Percentiles rank a stretch among this genome's conserved stretches.
These are phyloP conservation scores for Didymella lethalis DNA, from an alignment of 2,329 filamentous ascomycete species.

Conservation along the genomic window DNA sequence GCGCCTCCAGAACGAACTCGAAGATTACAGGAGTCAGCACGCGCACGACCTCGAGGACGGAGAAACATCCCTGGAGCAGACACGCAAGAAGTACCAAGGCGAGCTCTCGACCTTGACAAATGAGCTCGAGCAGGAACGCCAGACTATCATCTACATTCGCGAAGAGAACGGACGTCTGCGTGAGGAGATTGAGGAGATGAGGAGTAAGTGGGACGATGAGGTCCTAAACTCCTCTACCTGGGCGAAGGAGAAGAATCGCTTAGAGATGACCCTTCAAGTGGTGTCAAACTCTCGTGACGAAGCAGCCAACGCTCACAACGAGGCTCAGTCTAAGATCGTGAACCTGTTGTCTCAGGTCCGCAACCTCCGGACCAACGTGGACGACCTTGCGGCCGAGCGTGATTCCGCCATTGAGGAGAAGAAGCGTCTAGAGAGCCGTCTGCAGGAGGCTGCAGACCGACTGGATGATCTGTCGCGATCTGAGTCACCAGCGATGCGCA, in stretches of 20 bases:
- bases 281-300: conserved; percentile 92
- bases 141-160: conserved; percentile 84
- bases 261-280: conserved; percentile 89
- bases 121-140: conserved; percentile 91
- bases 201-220: conserved; percentile 98
- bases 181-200: conserved; percentile 94
- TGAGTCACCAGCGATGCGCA: conserved; percentile 85
- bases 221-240: conserved; percentile 97
- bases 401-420: conserved; percentile 89
- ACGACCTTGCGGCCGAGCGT: conserved; percentile 85
- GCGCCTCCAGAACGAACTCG: conserved; percentile 93
- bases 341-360: conserved; percentile 89
- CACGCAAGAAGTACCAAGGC: conserved; percentile 93
- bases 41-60: conserved; percentile 98
- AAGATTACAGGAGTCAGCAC: conserved; percentile 94
- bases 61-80: conserved; percentile 94
- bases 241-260: conserved; percentile 94
- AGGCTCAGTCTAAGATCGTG: conserved; percentile 92
- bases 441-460: conserved; percentile 86
- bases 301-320: conserved; percentile 89
- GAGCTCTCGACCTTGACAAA: conserved; percentile 90
- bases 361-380: conserved; percentile 79
- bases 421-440: conserved; percentile 81
- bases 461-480: conserved; percentile 87
- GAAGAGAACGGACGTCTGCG: conserved; percentile 85